A percentile compares a stretch with the other conserved stretches of the same genome.
These are phyloP conservation scores for Arthrobotrys sphaeroides DNA, from an alignment of 2,329 filamentous ascomycete species.

Conservation along the genomic window DNA sequence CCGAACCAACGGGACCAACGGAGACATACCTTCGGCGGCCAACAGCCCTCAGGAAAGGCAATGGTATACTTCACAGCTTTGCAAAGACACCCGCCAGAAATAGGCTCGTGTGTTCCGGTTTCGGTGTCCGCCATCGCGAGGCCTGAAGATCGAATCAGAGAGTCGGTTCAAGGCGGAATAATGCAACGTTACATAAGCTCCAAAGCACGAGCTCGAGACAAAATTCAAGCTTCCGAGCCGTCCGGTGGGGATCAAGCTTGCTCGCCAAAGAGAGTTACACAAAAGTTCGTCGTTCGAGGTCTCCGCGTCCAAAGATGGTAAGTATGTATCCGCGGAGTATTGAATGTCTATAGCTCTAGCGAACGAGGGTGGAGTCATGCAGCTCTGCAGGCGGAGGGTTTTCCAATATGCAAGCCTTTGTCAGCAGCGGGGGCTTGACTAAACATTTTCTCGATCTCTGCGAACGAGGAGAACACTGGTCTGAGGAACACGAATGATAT, in stretches of 20 bases:
- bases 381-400: neutral
- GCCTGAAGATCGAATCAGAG: neutral
- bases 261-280: neutral
- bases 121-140: neutral
- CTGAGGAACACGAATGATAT: neutral
- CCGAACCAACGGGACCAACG: neutral
- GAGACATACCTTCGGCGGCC: slow-evolving; percentile 40
- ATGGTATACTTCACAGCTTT: slow-evolving; percentile 65
- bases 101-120: slow-evolving; percentile 54
- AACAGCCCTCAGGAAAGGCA: slow-evolving; percentile 62
- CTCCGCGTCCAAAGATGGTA: neutral
- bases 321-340: too few relatives aligned
- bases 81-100: slow-evolving; percentile 68
- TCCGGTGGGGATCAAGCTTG: slow-evolving; percentile 6
- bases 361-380: neutral
- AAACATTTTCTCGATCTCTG: neutral
- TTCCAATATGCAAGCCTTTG: neutral
- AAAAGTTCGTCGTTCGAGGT: neutral
- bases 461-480: neutral
- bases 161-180: slow-evolving; percentile 8
- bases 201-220: neutral
- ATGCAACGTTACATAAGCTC: slow-evolving; percentile 15
- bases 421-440: neutral
- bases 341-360: neutral
- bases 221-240: slow-evolving; percentile 1